These are phyloP conservation scores for Parietaria judaica DNA, from an alignment of 306 rosid genomes.

Conservation along the genomic window DNA sequence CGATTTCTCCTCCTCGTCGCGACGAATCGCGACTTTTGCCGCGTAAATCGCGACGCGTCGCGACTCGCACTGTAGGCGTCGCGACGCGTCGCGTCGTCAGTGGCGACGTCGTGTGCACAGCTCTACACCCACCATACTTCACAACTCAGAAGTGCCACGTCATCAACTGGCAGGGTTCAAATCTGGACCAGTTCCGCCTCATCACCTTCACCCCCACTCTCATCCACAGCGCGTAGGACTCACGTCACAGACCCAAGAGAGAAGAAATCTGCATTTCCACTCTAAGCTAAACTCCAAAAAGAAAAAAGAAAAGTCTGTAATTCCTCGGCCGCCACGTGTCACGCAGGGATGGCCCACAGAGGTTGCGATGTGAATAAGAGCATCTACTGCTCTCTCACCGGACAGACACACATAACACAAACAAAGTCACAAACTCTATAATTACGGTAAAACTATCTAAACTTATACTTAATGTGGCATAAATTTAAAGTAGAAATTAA, in stretches of 20 bases:
- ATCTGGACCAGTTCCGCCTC: conserved; percentile 4
- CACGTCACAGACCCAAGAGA: not conserved
- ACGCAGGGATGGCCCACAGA: conserved; percentile 6
- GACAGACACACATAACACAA: conserved; percentile 10
- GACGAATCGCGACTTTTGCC: too few species aligned
- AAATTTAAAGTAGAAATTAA: too few species aligned
- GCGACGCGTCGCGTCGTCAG: too few species aligned
- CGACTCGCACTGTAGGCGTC: too few species aligned
- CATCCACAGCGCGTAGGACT: not conserved
- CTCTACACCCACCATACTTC: too few species aligned
- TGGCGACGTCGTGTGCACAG: too few species aligned
- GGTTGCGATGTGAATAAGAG: conserved; percentile 13
- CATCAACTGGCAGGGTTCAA: conserved; percentile 15
- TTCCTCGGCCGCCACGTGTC: conserved; percentile 17
- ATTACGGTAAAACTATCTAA: too few species aligned
- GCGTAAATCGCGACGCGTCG: too few species aligned
- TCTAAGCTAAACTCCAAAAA: not conserved
- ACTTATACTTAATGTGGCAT: too few species aligned
- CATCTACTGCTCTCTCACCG: conserved; percentile 8
- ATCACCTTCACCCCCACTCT: not conserved
- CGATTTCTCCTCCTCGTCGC: too few species aligned
- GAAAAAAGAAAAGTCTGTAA: not conserved
- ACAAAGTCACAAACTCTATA: not conserved
- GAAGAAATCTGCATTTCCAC: not conserved
- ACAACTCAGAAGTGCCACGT: conserved; percentile 8